Evolutionary conservation across 345 rosid genomes (phyloP).

Genomic region (Syzygium aromaticum): DNA sequence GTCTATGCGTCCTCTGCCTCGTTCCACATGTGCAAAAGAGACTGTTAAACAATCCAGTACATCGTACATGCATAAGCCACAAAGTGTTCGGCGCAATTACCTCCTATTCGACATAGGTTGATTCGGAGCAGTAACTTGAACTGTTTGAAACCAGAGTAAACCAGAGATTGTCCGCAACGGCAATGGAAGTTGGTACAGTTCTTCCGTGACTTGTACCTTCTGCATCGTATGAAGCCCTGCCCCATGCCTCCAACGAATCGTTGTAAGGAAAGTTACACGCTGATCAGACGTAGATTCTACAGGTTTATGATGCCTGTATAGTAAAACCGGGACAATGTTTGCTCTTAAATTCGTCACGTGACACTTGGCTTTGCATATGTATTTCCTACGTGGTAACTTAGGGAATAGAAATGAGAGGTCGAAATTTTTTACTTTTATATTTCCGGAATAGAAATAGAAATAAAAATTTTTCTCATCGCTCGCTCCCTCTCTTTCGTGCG

Average conservation of each 20-base stretch:
- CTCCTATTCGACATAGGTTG: background rate
- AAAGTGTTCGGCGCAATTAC: background rate
- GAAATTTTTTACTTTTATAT: no score
- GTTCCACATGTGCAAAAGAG: background rate
- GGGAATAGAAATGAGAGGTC: no score
- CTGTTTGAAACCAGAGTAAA: background rate
- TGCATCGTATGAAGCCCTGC: background rate
- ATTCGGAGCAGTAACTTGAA: background rate
- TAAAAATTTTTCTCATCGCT: no score
- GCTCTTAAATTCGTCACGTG: background rate
- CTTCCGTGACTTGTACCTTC: background rate
- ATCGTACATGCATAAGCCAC: background rate
- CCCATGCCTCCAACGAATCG: background rate
- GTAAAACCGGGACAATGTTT: background rate
- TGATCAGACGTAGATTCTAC: background rate
- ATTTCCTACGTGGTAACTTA: background rate
- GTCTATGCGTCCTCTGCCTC: background rate
- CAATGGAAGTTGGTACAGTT: background rate
- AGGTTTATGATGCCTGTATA: background rate
- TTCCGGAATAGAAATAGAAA: no score
- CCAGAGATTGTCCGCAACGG: background rate
- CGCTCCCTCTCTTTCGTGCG: fast-evolving
- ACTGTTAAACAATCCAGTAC: background rate
- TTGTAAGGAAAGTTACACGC: background rate
- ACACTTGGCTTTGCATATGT: background rate